Base-by-base conservation (phyloP, 805 yeast species). In the Crinitomyces ghanaensis region DNA sequence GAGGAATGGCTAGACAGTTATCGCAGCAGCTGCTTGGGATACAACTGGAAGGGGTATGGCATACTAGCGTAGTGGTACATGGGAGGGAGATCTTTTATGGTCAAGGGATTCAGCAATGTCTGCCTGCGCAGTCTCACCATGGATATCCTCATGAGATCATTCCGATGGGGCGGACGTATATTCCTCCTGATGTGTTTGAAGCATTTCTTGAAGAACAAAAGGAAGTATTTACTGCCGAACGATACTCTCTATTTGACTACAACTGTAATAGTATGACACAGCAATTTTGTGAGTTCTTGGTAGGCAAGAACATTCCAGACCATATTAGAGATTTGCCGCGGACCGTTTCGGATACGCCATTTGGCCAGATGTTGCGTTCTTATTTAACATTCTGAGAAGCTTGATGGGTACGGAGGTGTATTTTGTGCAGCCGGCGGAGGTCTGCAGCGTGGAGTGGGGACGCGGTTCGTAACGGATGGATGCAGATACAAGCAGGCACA, bases 221-320 rank as follows among this genome's bases (percentile, higher is more conserved):
- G 20, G 59, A 60, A 7, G 68, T 63, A 37, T 74, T 63, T 43
- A 50, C 59, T 11, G 66, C 72, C 6, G 59, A 57, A 6, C 58
- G 53, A 24, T 76, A 76, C 54, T 72, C 73, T 42, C 51, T 76
- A 37, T 72, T 76, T 38, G 63, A 65, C 34, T 75, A 75, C 52
- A 76, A 76, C 47, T 76, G 84, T 53, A 76, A 76, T 53, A 77
- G 77, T 53, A 75, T 77, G 54, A 63, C 77, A 13, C 67, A 74
- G 43, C 73, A 66, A 28, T 47, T 70, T 36, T 46, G 70, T 26
- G 73, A 74, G 44, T 75, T 76, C 40, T 52, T 74, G 37, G 73
- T 69, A 16, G 79, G 76, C 5, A 57, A 59, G 37, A 63, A 57
- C 32, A 59, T 77, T 25, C 83, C 80, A 8, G 60, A 59, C 14